A percentile compares a stretch with the other conserved stretches of the same genome.
These are phyloP conservation scores for Vaccinium myrtillus DNA, from an alignment of 148 eudicot species.

Conservation along the genomic window DNA sequence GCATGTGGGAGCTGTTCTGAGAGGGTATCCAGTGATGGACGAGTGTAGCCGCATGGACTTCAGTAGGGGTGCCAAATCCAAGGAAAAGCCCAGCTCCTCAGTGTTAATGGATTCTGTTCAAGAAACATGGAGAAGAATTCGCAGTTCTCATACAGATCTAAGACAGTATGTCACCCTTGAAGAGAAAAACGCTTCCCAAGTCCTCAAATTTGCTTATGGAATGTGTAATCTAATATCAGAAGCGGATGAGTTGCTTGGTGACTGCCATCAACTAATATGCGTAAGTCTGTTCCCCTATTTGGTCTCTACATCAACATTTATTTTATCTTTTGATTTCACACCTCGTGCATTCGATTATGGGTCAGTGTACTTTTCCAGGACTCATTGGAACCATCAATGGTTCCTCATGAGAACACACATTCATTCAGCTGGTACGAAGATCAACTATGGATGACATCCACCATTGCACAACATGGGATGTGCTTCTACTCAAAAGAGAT, in stretches of 20 bases:
- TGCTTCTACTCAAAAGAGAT: slow-evolving; percentile 60
- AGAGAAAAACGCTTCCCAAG: slow-evolving; percentile 44
- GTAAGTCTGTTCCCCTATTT: slow-evolving; percentile 32
- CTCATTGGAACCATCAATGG: slow-evolving; percentile 34
- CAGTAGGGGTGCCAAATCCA: slow-evolving; percentile 39
- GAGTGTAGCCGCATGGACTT: slow-evolving; percentile 93
- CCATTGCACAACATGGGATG: slow-evolving; percentile 73
- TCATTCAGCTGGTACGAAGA: slow-evolving; percentile 57
- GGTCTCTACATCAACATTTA: slow-evolving; percentile 5
- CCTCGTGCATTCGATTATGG: slow-evolving; percentile 14
- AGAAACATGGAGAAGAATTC: slow-evolving; percentile 76
- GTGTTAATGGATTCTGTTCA: slow-evolving; percentile 40
- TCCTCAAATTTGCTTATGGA: slow-evolving; percentile 43
- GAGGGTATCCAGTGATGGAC: slow-evolving; percentile 66
- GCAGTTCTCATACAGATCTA: slow-evolving; percentile 41
- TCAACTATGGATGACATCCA: slow-evolving; percentile 64
- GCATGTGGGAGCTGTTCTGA: slow-evolving; percentile 39
- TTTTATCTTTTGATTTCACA: not conserved
- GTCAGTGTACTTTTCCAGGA: slow-evolving; percentile 44
- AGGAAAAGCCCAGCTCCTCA: slow-evolving; percentile 25
- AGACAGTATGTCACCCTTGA: slow-evolving; percentile 45
- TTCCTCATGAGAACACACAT: slow-evolving; percentile 44
- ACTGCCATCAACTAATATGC: slow-evolving; percentile 42
- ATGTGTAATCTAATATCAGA: slow-evolving; percentile 75
- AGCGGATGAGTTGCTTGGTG: slow-evolving; percentile 63